Evolutionary conservation across 176 grass and related monocot species (phyloP), one percentile per base, ranked within the genome.

Genomic region (Cymbopogon citratus): DNA sequence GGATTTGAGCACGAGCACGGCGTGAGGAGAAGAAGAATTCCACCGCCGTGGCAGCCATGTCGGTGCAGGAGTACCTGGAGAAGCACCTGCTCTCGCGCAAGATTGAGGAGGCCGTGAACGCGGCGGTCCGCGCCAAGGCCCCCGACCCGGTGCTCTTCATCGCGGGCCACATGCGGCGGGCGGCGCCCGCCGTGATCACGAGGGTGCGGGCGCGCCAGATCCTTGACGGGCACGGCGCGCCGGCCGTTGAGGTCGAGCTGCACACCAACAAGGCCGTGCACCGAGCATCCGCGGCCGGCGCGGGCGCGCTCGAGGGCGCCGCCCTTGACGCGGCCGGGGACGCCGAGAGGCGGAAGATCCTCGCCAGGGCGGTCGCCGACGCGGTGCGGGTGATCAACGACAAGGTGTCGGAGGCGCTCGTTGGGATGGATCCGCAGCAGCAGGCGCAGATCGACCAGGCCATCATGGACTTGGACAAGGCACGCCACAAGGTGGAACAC

Each of bases 101-200:
- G 96, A 84, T 99, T 69, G 96, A 99, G 87, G 96, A 99, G 75
- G 91, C 96, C 62, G 96, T 99, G 82, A 99, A 99, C 87, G 96
- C 96, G 44, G 96, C 96, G 36, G 92, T 99, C 85, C 88, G 92
- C 73, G 92, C 92, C 64, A 99, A 93, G 83, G 65, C 87, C 40
- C 49, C 87, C 35, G 89, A 93, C 80, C 92, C 96, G 62, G 87
- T 90, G 70, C 92, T 95, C 56, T 95, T 91, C 80, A 95, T 99
- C 79, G 90, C 96, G 36, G 91, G 81, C 83, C 96, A 99, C 88
- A 99, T 99, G 92, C 86, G 90, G 45, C 94, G 87, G 75, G 85
- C 91, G 34, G 90, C 74, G 41, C 86, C 87, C 16, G 84, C 96
- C 29, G 92, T 93, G 86, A 99, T 99, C 86, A 99, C 91, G 16